phyloP scores from a whole-genome alignment of 768 basidiomycete species.

The Leccinum longicurvipes region DNA sequence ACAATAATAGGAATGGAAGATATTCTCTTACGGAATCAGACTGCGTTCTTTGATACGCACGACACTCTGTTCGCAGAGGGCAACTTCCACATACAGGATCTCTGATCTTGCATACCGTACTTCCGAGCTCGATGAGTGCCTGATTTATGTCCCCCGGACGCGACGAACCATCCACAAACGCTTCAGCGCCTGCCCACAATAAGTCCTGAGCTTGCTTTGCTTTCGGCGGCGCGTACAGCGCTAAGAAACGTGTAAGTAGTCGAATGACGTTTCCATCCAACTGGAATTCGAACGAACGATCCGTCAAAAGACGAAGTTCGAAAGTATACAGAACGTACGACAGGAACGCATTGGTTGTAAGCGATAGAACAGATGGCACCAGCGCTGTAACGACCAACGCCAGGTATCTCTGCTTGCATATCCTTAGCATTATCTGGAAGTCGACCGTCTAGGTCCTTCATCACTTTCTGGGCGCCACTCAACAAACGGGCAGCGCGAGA shows the following conservation, averaged over 20 bases:
- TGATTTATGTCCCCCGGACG: conserved; percentile 85
- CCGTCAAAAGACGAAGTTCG: not conserved
- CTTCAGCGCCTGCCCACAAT: conserved; percentile 77
- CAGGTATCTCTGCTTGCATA: conserved; percentile 81
- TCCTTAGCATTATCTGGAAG: conserved; percentile 79
- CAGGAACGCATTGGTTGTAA: conserved; percentile 77
- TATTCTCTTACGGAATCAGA: conserved; percentile 8
- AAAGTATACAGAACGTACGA: conserved; percentile 50
- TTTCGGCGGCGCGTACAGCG: conserved; percentile 79
- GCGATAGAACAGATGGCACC: conserved; percentile 86
- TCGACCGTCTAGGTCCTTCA: conserved; percentile 59
- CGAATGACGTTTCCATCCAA: conserved; percentile 90
- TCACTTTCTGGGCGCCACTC: conserved; percentile 76
- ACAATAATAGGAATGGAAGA: not conserved
- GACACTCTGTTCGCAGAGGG: conserved; percentile 67
- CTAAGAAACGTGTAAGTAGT: conserved; percentile 78
- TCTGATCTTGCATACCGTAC: conserved; percentile 86
- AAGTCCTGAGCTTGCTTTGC: conserved; percentile 72
- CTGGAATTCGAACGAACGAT: conserved; percentile 38
- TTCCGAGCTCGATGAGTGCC: conserved; percentile 92
- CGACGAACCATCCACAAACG: conserved; percentile 55
- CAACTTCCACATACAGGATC: conserved; percentile 73
- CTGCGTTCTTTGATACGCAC: conserved; percentile 45
- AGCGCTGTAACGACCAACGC: conserved; percentile 86
- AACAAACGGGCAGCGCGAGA: conserved; percentile 81